Evolutionary conservation across 495 filamentous ascomycete species (phyloP).

Genomic region (Aspergillus baeticus): DNA sequence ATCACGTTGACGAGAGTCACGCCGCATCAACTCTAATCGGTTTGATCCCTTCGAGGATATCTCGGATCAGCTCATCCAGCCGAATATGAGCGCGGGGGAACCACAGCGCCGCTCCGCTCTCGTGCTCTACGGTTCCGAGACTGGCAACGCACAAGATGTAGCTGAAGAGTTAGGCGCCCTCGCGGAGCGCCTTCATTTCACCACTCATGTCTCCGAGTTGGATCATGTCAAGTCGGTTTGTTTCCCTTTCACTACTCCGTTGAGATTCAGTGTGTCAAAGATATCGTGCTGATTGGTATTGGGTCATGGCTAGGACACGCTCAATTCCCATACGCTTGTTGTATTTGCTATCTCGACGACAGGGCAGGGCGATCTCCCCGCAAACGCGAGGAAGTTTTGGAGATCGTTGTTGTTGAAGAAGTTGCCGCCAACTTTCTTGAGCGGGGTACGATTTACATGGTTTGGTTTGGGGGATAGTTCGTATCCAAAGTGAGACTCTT

Average conservation of each 20-base stretch:
- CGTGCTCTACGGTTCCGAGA: slow-evolving; percentile 91
- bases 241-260: too few relatives aligned
- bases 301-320: slow-evolving; percentile 33
- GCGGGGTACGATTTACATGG: slow-evolving; percentile 66
- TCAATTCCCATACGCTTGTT: slow-evolving; percentile 57
- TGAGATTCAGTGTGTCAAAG: too few relatives aligned
- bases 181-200: slow-evolving; percentile 72
- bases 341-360: slow-evolving; percentile 88
- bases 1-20: neutral
- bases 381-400: slow-evolving; percentile 81
- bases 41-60: neutral
- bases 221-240: slow-evolving; percentile 73
- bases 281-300: neutral
- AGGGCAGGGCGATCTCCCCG: slow-evolving; percentile 89
- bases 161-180: slow-evolving; percentile 77
- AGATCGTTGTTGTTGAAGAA: slow-evolving; percentile 75
- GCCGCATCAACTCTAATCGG: slow-evolving; percentile 5
- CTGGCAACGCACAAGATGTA: slow-evolving; percentile 86
- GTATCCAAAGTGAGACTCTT: slow-evolving; percentile 75
- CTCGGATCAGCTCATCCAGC: neutral
- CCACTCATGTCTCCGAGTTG: slow-evolving; percentile 70
- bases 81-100: slow-evolving; percentile 25
- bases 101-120: slow-evolving; percentile 55
- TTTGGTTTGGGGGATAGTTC: slow-evolving; percentile 95
- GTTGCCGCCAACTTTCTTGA: slow-evolving; percentile 68